Percentiles rank a stretch among this genome's conserved stretches.
Conservation (phyloP, 805 yeast genomes). For the Candida ponderosae region DNA sequence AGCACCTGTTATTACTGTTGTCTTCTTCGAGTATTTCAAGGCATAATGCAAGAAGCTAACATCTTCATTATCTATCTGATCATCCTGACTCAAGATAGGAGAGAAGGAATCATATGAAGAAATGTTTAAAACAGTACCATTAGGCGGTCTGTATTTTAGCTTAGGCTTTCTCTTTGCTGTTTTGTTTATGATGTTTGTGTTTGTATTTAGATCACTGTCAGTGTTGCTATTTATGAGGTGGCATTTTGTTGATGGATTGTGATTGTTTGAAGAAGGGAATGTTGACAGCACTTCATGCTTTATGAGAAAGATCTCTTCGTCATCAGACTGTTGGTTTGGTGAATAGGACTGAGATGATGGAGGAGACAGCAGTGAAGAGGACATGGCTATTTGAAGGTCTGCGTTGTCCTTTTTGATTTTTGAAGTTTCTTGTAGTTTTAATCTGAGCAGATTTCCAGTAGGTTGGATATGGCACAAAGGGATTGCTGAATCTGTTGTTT, state of each 20-base stretch:
- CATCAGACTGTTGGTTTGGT: background rate
- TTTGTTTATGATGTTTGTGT: constrained; percentile 3
- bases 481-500: no score
- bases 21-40: constrained; percentile 43
- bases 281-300: constrained; percentile 2
- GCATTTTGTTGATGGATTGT: background rate
- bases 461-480: no score
- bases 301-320: background rate
- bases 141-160: constrained; percentile 36
- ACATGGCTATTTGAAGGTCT: no score
- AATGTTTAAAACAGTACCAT: constrained; percentile 36
- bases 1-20: constrained; percentile 76
- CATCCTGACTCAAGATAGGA: constrained; percentile 25
- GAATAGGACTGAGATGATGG: background rate
- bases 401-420: no score
- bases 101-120: constrained; percentile 14
- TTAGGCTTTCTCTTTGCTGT: constrained; percentile 31
- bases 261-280: constrained; percentile 6
- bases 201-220: background rate
- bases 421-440: no score
- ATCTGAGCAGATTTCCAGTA: no score
- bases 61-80: constrained; percentile 27
- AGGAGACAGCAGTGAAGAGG: background rate
- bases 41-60: constrained; percentile 45
- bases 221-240: background rate